Evolutionary conservation across 139 green algal species (phyloP), one percentile per base, ranked within the genome.

Genomic region (Chlorella sp.): DNA sequence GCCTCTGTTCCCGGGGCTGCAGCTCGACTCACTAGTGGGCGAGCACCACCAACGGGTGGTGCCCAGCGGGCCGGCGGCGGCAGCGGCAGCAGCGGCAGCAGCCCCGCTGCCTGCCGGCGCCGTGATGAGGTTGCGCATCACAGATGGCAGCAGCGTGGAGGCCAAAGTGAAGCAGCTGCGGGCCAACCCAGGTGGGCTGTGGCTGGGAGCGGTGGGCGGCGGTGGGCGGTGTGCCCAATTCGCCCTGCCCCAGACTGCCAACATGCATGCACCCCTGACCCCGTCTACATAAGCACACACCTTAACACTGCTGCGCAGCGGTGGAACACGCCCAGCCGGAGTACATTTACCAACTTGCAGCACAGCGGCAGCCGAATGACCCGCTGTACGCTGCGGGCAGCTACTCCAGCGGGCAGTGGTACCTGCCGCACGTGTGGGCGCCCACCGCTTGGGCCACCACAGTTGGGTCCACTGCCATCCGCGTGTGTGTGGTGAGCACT

Each of bases 381-480:
- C 43, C 43, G 1, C 9, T 32, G 1, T 78, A 51, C 24, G 43
- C 72, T 0, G 43, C 72, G 20, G 43, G 19, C 0, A 28, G 14
- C 30, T 9, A 44, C 56, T 54, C 24, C 41, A 43, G 44, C 26
- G 54, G 82, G n/a, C 85, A 84, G 58, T 89, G 85, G 85, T 43
- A 86, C 54, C 73, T 85, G 58, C 54, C 36, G 20, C 43, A 60
- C 14, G 38, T 87, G 20, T n/a, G 40, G 16, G 65, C n/a, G 26
- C 58, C 72, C 24, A 28, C 65, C 30, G 85, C 85, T 14, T 89
- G 85, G 85, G 72, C 77, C 36, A 62, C 56, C n/a, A 76, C 62
- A 5, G 83, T 60, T 0, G 85, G 85, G 28, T 70, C 70, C 24
- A 46, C 40, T 85, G 96, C 9, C 40, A 46, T 48, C 24, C 70